Evolutionary conservation across 768 basidiomycete genomes (phyloP).

Genomic region (Leccinum rimulosum): DNA sequence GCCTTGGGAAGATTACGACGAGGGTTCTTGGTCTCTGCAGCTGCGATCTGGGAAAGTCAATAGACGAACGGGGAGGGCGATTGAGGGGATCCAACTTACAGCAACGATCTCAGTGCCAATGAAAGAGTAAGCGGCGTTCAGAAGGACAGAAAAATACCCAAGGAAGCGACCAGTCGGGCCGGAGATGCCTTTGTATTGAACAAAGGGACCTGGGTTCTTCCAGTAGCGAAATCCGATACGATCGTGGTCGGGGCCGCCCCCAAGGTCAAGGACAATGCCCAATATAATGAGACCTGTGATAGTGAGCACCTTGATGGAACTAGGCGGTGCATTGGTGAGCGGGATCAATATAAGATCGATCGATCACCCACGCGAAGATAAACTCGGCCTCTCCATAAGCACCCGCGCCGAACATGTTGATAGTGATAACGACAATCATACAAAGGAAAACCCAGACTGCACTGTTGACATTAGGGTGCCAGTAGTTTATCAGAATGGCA

Average conservation of each 20-base stretch:
- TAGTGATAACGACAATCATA: constrained; percentile 68
- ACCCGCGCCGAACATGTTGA: constrained; percentile 74
- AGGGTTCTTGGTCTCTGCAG: constrained; percentile 90
- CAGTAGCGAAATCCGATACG: constrained; percentile 64
- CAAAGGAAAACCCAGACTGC: constrained; percentile 82
- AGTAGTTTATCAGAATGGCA: constrained; percentile 73
- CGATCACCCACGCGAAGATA: constrained; percentile 61
- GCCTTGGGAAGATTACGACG: constrained; percentile 58
- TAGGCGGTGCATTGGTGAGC: constrained; percentile 4
- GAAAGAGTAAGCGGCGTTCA: constrained; percentile 89
- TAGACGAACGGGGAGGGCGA: background rate
- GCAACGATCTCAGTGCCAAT: constrained; percentile 96
- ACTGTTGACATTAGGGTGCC: constrained; percentile 56
- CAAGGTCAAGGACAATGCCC: constrained; percentile 78
- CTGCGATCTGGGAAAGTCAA: constrained; percentile 58
- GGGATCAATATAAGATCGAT: background rate
- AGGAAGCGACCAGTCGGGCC: constrained; percentile 79
- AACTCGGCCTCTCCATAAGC: constrained; percentile 88
- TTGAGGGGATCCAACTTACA: constrained; percentile 40
- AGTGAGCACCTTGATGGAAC: constrained; percentile 87
- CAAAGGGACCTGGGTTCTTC: constrained; percentile 88
- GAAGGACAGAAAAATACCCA: constrained; percentile 67
- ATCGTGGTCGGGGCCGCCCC: constrained; percentile 83
- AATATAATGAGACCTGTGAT: constrained; percentile 70
- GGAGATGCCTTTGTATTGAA: constrained; percentile 58